Base-by-base conservation (phyloP, 2,329 filamentous ascomycete genomes). In the Immersiporthe knoxdaviesiana region DNA sequence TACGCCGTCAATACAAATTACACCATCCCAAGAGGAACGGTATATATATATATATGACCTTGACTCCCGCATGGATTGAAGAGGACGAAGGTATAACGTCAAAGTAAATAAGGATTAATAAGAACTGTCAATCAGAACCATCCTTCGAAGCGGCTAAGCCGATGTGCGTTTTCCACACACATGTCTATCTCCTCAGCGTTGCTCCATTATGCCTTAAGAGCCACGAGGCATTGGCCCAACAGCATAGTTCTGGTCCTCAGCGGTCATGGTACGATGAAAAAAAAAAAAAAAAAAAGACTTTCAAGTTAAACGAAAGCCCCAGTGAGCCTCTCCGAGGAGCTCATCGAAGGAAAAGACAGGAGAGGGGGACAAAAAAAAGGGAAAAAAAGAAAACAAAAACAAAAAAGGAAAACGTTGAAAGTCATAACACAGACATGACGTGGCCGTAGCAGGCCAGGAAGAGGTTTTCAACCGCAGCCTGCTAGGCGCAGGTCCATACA, bases 371-470 rank as follows among this genome's bases (percentile, higher is more conserved):
- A 7, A 44, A 47, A 16, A n/a, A 2, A 47, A 47, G 2, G 7
- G 7, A 47, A 11, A 47, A 2, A 47, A n/a, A 5, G 21, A 21
- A n/a, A 10, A 21, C 1, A 10, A 47, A 47, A n/a, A 47, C 3
- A n/a, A 11, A n/a, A 47, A n/a, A 3, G 18, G n/a, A 47, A 47
- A 8, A 47, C 4, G 21, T 30, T 10, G 32, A 59, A 56, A 41
- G 47, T 56, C 63, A 37, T 56, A 41, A 65, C 63, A 41, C 32
- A 24, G 27, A 39, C 47, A 18, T 56, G 63, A 56, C 63, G n/a
- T 24, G 44, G 32, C 30, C 5, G 32, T 7, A 39, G 16, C 11
- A 3, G 11, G 32, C n/a, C 30, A 10, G 41, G 32, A 27, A 37
- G 1, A n/a, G 11, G 18, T 37, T 16, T 54, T 11, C 21, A 24